Conservation (phyloP, 345 rosid genomes). For the Rhizophora apiculata region DNA sequence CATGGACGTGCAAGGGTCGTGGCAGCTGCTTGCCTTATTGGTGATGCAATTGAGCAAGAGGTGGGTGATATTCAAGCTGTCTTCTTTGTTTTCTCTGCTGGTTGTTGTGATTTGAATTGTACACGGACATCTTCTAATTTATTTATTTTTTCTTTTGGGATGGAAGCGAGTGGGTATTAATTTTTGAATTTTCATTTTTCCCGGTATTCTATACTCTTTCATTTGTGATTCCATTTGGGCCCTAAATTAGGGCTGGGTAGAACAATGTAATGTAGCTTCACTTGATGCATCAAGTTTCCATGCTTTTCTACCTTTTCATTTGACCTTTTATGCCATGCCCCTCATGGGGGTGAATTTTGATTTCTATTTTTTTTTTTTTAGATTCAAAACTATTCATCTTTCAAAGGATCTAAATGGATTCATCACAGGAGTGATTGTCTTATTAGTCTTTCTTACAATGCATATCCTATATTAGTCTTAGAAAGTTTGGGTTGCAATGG, state of each 20-base stretch:
- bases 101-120: too few relatives aligned
- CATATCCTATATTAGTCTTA: neutral
- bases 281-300: neutral
- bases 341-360: neutral
- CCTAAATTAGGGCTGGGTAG: neutral
- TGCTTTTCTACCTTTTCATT: neutral
- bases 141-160: too few relatives aligned
- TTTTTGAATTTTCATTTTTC: too few relatives aligned
- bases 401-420: neutral
- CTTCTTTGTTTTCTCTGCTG: constrained; percentile 13
- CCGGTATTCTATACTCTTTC: too few relatives aligned
- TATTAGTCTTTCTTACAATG: neutral
- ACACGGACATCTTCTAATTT: too few relatives aligned
- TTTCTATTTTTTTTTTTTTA: neutral
- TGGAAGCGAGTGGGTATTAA: too few relatives aligned
- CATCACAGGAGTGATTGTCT: neutral
- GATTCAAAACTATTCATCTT: neutral
- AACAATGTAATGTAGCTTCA: neutral
- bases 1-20: constrained; percentile 71
- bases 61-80: constrained; percentile 34
- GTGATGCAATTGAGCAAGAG: constrained; percentile 97
- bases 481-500: neutral
- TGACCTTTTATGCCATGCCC: neutral
- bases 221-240: neutral
- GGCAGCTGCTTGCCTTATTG: constrained; percentile 67